Base-by-base conservation (phyloP, 257 asterid species). In the Linderniella brevidens region DNA sequence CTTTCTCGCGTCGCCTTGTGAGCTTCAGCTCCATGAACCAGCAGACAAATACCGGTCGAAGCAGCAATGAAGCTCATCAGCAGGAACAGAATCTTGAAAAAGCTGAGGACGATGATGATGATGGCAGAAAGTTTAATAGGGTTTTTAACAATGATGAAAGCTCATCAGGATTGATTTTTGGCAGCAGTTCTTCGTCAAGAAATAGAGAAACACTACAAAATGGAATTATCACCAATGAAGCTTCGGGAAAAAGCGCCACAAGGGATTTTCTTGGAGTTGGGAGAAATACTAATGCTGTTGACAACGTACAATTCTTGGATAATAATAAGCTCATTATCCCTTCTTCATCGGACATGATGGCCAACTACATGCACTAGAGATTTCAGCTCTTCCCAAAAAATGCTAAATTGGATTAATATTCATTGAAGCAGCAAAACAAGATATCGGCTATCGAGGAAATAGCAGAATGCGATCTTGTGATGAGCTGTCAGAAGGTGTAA, bases 181-280 rank as follows among this genome's bases (percentile, higher is more conserved):
- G 32, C 32, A 25, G 32, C 32, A n/a, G n/a, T n/a, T 11, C 48
- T 9, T n/a, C 37, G 15, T 49, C 37, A 18, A 44, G 32, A 8
- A 58, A 15, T 18, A 17, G 41, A 4, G 41, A 46, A 14, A 45
- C 29, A 29, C 66, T 52, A 55, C 35, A 37, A 14, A 64, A 61
- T 53, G 42, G 65, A 18, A n/a, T n/a, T n/a, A 52, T 19, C 8
- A 53, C 51, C 38, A 67, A 48, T 15, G 69, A 62, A 48, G 74
- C 47, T 35, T 25, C 32, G 32, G 73, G 66, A 53, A 68, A 75
- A 35, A 54, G 76, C 52, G 53, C 70, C 11, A 81, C 93, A 1
- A 68, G 93, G 48, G 93, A 77, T 70, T 81, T 81, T 57, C 93
- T 81, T n/a, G 88, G 93, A 40, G 84, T 77, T 11, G 88, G 85